Evolutionary conservation across 345 rosid genomes (phyloP).

Genomic region (Cardiospermum halicacabum): DNA sequence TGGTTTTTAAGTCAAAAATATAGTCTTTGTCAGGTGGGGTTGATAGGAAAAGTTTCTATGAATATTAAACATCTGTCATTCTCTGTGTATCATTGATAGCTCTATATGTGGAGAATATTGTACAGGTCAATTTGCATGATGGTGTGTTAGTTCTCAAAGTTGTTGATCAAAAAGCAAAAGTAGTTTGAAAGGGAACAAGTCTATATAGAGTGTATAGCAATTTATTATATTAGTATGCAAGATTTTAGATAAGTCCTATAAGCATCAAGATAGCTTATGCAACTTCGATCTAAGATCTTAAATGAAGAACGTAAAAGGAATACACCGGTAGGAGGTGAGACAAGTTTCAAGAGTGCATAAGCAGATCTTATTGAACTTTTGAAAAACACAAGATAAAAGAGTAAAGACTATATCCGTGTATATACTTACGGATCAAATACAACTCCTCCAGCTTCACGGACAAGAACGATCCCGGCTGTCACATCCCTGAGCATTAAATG

Average conservation of each 20-base stretch:
- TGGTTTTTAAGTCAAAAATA: not conserved
- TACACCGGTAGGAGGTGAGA: too few relatives aligned
- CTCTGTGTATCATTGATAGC: not conserved
- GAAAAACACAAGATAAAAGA: not conserved
- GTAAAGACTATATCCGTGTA: not conserved
- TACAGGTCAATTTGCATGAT: not conserved
- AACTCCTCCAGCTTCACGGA: slow-evolving; percentile 89
- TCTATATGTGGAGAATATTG: not conserved
- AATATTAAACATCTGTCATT: not conserved
- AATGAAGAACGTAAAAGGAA: not conserved
- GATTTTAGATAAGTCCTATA: too few relatives aligned
- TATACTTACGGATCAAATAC: slow-evolving; percentile 86
- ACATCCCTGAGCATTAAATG: slow-evolving; percentile 62
- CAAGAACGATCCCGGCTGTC: slow-evolving; percentile 83
- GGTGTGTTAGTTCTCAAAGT: not conserved
- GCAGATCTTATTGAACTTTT: too few relatives aligned
- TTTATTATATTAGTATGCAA: not conserved
- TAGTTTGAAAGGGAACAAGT: not conserved
- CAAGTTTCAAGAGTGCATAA: too few relatives aligned
- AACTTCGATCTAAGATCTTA: not conserved
- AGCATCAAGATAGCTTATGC: too few relatives aligned
- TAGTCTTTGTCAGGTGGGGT: not conserved
- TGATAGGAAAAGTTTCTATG: not conserved
- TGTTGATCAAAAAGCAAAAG: not conserved
- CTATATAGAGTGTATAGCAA: not conserved